Evolutionary conservation across 176 grass and related monocot species (phyloP).

Genomic region (Urochloa ruziziensis): DNA sequence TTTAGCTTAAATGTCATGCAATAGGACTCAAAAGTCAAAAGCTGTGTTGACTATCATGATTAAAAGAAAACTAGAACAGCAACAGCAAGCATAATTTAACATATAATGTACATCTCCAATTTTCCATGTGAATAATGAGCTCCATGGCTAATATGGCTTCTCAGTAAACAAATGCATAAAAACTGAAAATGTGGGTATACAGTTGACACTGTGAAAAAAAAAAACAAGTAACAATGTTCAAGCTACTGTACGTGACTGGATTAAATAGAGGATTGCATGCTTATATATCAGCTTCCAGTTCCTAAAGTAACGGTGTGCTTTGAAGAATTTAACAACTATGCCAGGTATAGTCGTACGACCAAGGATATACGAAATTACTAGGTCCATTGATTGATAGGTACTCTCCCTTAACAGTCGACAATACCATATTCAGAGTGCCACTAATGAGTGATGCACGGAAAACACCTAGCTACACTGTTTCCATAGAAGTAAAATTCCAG

Average conservation of each 20-base stretch:
- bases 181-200: not conserved
- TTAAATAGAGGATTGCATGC: not conserved
- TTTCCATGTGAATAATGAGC: not conserved
- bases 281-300: constrained; percentile 5
- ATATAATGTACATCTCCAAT: not conserved
- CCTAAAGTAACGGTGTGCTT: not conserved
- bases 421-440: not conserved
- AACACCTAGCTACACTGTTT: not conserved
- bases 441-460: not conserved
- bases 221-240: not conserved
- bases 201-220: not conserved
- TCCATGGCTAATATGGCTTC: not conserved
- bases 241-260: not conserved
- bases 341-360: not conserved
- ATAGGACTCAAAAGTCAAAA: not conserved
- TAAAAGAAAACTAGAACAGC: not conserved
- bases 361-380: not conserved
- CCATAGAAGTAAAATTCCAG: not conserved
- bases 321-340: not conserved
- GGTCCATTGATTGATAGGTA: not conserved
- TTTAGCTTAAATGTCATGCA: not conserved
- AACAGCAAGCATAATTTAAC: not conserved
- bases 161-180: not conserved
- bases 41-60: not conserved
- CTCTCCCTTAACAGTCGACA: not conserved